Percentiles rank a stretch among this genome's conserved stretches.
Evolutionary conservation across 2,329 filamentous ascomycete species (phyloP).

Genomic region (Lachnum nothofagi): DNA sequence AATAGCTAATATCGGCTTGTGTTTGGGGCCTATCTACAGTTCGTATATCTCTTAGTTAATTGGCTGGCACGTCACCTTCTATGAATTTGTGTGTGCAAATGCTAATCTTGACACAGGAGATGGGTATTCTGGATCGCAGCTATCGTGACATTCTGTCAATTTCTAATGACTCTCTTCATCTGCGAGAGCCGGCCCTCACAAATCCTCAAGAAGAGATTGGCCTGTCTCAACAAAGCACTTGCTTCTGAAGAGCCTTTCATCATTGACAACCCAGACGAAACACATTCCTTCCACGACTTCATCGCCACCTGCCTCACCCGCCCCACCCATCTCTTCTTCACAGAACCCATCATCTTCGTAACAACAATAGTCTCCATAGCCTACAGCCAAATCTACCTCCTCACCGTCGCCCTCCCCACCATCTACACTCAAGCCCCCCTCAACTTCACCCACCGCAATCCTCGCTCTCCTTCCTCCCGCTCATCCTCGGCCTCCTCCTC

Average conservation of each 20-base stretch:
- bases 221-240: constrained; percentile 24
- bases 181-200: constrained; percentile 42
- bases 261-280: constrained; percentile 36
- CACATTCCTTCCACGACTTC: constrained; percentile 36
- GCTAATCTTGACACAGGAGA: constrained; percentile 30
- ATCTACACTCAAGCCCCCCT: constrained; percentile 35
- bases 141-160: constrained; percentile 34
- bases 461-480: constrained; percentile 38
- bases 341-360: constrained; percentile 43
- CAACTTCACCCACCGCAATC: constrained; percentile 33
- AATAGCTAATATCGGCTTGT: constrained; percentile 39
- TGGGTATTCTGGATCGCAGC: constrained; percentile 43
- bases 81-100: neutral
- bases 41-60: constrained; percentile 37
- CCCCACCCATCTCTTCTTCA: constrained; percentile 40
- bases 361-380: constrained; percentile 40
- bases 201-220: constrained; percentile 36
- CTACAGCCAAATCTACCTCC: constrained; percentile 45
- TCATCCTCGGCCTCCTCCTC: constrained; percentile 37
- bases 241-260: constrained; percentile 26
- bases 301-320: constrained; percentile 37
- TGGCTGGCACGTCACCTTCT: constrained; percentile 33
- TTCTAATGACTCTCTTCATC: constrained; percentile 35
- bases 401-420: constrained; percentile 39
- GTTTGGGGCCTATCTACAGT: constrained; percentile 41